Conservation (phyloP, 2,329 filamentous ascomycete genomes). For the Macroventuria anomochaeta region DNA sequence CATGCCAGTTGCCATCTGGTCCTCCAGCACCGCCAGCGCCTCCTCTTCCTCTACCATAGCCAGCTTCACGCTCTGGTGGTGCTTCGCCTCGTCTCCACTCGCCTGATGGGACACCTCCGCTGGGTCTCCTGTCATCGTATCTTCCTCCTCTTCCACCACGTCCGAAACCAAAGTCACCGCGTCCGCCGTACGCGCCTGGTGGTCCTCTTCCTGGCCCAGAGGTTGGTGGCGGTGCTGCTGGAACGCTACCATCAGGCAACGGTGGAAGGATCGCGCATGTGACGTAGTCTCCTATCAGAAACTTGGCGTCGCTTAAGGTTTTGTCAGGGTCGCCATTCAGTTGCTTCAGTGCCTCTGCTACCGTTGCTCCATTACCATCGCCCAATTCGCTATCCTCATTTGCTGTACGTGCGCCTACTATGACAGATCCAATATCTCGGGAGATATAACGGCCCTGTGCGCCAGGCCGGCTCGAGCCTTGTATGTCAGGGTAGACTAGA, state of each 20-base stretch:
- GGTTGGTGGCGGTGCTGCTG: conserved; percentile 62
- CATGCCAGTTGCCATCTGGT: conserved; percentile 34
- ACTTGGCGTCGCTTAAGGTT: conserved; percentile 77
- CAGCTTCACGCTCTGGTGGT: conserved; percentile 58
- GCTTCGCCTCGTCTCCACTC: conserved; percentile 73
- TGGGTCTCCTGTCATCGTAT: conserved; percentile 47
- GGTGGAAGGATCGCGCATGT: conserved; percentile 82
- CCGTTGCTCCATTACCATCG: conserved; percentile 19
- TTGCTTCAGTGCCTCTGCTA: conserved; percentile 49
- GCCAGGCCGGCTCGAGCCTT: conserved; percentile 51
- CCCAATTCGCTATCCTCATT: conserved; percentile 26
- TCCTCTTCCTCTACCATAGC: conserved; percentile 41
- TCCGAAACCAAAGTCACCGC: conserved; percentile 46
- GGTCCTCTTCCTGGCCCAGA: conserved; percentile 38
- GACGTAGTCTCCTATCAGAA: conserved; percentile 89
- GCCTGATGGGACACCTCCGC: conserved; percentile 58
- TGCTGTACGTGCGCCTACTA: conserved; percentile 63
- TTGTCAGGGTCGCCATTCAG: conserved; percentile 70
- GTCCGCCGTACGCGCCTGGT: conserved; percentile 38
- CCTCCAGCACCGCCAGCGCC: conserved; percentile 42
- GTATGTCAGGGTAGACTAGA: conserved; percentile 80
- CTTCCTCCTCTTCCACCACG: conserved; percentile 48
- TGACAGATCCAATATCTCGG: conserved; percentile 82
- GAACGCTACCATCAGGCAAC: conserved; percentile 74
- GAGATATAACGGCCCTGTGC: conserved; percentile 70